Evolutionary conservation across 805 yeast species (phyloP), one percentile per base, ranked within the genome.

Genomic region (Pichia membranifaciens): DNA sequence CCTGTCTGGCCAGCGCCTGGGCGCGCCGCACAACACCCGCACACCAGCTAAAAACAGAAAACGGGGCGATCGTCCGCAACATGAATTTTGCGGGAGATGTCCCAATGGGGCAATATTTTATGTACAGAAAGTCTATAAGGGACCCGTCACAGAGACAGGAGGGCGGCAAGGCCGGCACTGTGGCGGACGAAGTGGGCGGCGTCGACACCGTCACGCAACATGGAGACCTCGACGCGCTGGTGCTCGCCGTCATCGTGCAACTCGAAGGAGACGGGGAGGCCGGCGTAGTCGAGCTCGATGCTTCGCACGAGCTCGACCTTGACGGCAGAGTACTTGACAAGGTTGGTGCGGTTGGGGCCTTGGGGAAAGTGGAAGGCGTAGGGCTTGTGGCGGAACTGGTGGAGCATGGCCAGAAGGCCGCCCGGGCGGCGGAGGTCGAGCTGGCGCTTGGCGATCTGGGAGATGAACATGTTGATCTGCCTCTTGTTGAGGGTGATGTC

Each of bases 211-310:
- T 53, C 55, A 1, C 59, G 49, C 18, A 61, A 46, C 29, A 61
- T 48, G 2, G 64, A 55, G 0, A 59, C 56, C 44, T 62, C 60
- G 44, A 53, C 55, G 18, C 53, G 41, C 12, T 59, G 62, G 16
- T 45, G 31, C 10, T 57, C 54, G 3, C 59, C 62, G 47, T 60
- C 55, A 5, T 59, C 53, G 20, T 55, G 56, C n/a, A 61, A 49
- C 35, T 61, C 63, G 44, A 58, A 59, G 5, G 60, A 49, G 10
- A 64, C 49, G 16, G 58, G 60, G 16, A 51, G 47, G 1, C 54
- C 59, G 12, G 57, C 42, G 31, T 51, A 62, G 17, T 60, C 61
- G 20, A 65, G 51, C 36, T 65, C 68, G 35, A 65, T 54, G 6
- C 61, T 50, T 21, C 56, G 54, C 8, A 58, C 59, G 40, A 48